phyloP scores from a whole-genome alignment of 164 flowering plant species.

The Nymphaea colorata region DNA sequence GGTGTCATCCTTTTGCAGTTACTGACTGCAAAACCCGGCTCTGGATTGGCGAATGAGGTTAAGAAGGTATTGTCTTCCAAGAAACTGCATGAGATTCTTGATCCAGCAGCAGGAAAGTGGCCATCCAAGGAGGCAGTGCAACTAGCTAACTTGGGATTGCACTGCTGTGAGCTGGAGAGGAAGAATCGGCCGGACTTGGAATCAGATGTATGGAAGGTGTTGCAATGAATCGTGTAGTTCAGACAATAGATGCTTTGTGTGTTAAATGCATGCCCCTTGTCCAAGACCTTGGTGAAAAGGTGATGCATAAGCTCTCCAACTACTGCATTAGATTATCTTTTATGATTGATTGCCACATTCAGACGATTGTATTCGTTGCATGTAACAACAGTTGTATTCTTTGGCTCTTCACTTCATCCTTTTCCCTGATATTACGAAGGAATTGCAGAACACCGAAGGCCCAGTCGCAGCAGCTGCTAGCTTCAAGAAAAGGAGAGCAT shows the following conservation, averaged over 20 bases:
- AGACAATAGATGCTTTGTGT: not conserved
- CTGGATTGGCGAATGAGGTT: constrained; percentile 20
- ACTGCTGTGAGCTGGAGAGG: constrained; percentile 20
- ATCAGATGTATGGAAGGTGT: constrained; percentile 3
- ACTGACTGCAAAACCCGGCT: constrained; percentile 39
- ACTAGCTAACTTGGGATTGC: constrained; percentile 26
- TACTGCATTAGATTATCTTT: too few species aligned
- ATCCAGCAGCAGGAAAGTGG: constrained; percentile 47
- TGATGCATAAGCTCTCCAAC: too few species aligned
- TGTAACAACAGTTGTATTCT: too few species aligned
- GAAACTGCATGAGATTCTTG: constrained; percentile 18
- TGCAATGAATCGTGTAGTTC: not conserved
- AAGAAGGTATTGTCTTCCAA: constrained; percentile 7
- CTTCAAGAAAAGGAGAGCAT: too few species aligned
- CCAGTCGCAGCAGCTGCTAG: too few species aligned
- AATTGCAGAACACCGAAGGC: too few species aligned
- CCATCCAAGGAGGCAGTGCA: constrained; percentile 43
- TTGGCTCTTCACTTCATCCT: too few species aligned
- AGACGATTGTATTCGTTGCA: too few species aligned
- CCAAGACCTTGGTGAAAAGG: too few species aligned
- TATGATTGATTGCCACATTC: too few species aligned
- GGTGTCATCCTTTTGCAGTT: constrained; percentile 47
- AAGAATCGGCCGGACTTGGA: constrained; percentile 7
- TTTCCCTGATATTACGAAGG: too few species aligned
- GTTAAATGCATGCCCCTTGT: too few species aligned